Base-by-base conservation (phyloP, 345 rosid species). In the Xanthoceras sorbifolium region DNA sequence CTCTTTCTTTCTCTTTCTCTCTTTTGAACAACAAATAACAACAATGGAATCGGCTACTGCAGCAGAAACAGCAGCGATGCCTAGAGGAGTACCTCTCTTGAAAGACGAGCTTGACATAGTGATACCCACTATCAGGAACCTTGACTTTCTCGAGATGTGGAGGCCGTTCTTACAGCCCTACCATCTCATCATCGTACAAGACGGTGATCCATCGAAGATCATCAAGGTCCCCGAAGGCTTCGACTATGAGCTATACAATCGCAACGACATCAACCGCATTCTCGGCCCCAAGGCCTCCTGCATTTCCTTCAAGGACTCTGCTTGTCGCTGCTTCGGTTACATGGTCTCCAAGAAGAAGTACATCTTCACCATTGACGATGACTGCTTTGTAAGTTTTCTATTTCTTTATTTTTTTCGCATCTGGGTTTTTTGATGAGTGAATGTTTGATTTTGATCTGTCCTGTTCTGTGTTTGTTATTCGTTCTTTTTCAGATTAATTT, bases 261-360 rank as follows among this genome's bases (percentile, higher is more conserved):
- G 99, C 77, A 92, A 95, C 71, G 99, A 95, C 40, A 92, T 95
- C 40, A 91, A 95, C 82, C 81, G 86, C 76, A 89, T 95, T 74
- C 85, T 95, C 14, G 98, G 99, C 32, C 97, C 99, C 1, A 95
- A 88, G 90, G 98, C 99, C 29, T 89, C 94, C 10, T 95, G 99
- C 77, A 95, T 95, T 70, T 95, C 99, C 42, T 95, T 93, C 77
- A 93, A 93, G 89, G 99, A 95, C 85, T 93, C 98, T 20, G 98
- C 98, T 74, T 95, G 99, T 72, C 91, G 99, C 4, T 93, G 98
- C 90, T 95, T 95, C 78, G 99, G 99, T 5, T 95, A 90, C 83
- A 93, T 95, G 99, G 88, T 95, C 50, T 95, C 99, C 82, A 95
- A 91, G 89, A 95, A 95, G 92, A 95, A 95, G 88, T 95, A 95